Conservation (phyloP, 495 filamentous ascomycete species). For the Aspergillus heteromorphus region DNA sequence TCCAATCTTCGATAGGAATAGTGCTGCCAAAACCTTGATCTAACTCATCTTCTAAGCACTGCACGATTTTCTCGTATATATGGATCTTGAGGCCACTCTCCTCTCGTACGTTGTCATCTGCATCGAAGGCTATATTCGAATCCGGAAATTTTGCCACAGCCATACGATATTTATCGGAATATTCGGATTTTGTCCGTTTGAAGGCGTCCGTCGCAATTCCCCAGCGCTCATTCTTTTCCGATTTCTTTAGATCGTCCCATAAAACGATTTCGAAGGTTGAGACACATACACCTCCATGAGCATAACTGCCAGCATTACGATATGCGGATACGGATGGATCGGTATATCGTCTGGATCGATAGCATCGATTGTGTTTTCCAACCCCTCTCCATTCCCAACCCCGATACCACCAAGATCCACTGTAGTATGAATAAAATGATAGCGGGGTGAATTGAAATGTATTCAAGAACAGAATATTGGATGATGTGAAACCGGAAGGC, state of each 20-base stretch:
- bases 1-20: conserved; percentile 7
- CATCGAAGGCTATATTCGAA: conserved; percentile 5
- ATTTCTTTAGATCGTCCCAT: background rate
- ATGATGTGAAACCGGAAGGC: background rate
- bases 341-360: conserved; percentile 10
- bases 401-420: background rate
- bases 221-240: conserved; percentile 6
- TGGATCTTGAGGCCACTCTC: background rate
- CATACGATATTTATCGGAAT: conserved; percentile 6
- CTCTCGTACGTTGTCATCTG: conserved; percentile 3
- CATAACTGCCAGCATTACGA: conserved; percentile 10
- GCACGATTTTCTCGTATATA: conserved; percentile 8
- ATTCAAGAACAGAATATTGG: conserved; percentile 7
- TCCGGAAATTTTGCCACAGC: conserved; percentile 10
- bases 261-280: background rate
- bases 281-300: conserved; percentile 10
- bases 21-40: conserved; percentile 8
- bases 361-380: background rate
- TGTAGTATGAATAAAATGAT: conserved; percentile 7
- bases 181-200: conserved; percentile 4
- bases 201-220: conserved; percentile 2
- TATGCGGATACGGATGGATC: conserved; percentile 4
- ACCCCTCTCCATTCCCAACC: background rate
- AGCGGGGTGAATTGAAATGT: background rate
- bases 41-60: conserved; percentile 8